Base-by-base conservation (phyloP, 1,284 basidiomycete genomes). In the Trichosporon coremiiforme region DNA sequence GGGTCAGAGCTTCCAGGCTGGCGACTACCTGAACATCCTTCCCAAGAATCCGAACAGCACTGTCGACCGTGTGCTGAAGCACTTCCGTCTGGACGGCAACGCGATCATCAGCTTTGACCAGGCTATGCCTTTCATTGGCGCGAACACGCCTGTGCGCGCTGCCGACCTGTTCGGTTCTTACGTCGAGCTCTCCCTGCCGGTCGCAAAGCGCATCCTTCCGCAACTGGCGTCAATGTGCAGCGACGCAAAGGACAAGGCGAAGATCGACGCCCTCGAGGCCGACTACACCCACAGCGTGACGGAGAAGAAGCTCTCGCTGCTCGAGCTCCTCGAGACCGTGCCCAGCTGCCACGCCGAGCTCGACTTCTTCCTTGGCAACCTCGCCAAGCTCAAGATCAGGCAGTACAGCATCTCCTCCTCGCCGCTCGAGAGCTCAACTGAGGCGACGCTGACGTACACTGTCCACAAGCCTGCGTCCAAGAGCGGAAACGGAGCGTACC, bases 331-430 rank as follows among this genome's bases (percentile, higher is more conserved):
- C 41, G 64, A 75, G 9, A 78, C 85, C 20, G 70, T 77, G 8
- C 67, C 72, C 13, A 74, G 76, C 22, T 77, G 84, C 13, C 77
- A 77, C 6, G 80, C 80, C 70, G 80, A 85, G n/a, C 73, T 86
- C 69, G 86, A 85, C 75, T 77, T 86, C 71, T 81, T 87, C 63
- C 80, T 88, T 41, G 86, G 86, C 45, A 74, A 77, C 35, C 79
- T 85, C 73, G 73, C 82, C 3, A 80, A 83, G 64, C 81, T 88
- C 72, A 72, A 83, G 29, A 76, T 87, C 22, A 73, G 84, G 5
- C 85, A 87, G 77, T 88, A 88, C 77, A 87, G 86, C 0, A 87
- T 87, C 73, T 86, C 86, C 1, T 87, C 86, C 4, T 87, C 86
- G 0, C 86, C 86, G 1, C 80, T 87, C n/a, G 84, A 84, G 82